Evolutionary conservation across 2,329 filamentous ascomycete genomes (phyloP).

Genomic region (Coleophoma eucalyptorum): DNA sequence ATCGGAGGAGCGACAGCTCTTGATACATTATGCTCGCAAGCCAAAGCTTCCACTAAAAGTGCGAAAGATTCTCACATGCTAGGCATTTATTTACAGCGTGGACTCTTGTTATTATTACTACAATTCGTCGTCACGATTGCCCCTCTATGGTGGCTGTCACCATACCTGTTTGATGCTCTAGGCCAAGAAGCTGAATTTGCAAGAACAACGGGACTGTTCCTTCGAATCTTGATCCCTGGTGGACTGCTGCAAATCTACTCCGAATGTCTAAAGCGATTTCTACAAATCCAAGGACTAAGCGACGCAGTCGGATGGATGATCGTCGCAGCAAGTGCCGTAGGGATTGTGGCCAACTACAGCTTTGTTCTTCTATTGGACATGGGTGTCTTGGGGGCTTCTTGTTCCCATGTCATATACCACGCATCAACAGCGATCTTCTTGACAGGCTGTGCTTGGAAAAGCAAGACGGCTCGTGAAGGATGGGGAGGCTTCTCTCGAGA

Average conservation of each 20-base stretch:
- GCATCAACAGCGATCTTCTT: not conserved
- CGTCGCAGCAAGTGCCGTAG: conserved; percentile 73
- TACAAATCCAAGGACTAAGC: conserved; percentile 80
- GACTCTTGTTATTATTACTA: conserved; percentile 60
- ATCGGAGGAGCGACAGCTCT: conserved; percentile 80
- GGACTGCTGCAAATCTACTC: conserved; percentile 82
- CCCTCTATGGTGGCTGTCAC: conserved; percentile 69
- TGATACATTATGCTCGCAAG: conserved; percentile 75
- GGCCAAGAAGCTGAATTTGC: conserved; percentile 75
- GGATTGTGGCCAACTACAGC: conserved; percentile 72
- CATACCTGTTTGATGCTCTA: conserved; percentile 65
- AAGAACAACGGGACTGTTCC: conserved; percentile 63
- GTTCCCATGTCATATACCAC: conserved; percentile 58
- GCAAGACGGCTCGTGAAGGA: not conserved
- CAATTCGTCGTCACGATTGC: conserved; percentile 68
- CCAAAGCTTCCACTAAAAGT: conserved; percentile 66
- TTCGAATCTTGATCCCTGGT: conserved; percentile 69
- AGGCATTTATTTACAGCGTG: conserved; percentile 71
- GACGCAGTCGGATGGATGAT: conserved; percentile 74
- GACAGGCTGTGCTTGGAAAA: conserved; percentile 1
- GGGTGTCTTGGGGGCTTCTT: conserved; percentile 70
- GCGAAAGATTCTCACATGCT: conserved; percentile 56
- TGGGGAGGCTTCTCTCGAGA: conserved; percentile 61
- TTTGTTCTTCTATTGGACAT: conserved; percentile 67
- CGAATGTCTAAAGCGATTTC: conserved; percentile 75